Evolutionary conservation across 2,329 filamentous ascomycete species (phyloP), one percentile per base, ranked within the genome.

Genomic region (Fusarium coffeatum): DNA sequence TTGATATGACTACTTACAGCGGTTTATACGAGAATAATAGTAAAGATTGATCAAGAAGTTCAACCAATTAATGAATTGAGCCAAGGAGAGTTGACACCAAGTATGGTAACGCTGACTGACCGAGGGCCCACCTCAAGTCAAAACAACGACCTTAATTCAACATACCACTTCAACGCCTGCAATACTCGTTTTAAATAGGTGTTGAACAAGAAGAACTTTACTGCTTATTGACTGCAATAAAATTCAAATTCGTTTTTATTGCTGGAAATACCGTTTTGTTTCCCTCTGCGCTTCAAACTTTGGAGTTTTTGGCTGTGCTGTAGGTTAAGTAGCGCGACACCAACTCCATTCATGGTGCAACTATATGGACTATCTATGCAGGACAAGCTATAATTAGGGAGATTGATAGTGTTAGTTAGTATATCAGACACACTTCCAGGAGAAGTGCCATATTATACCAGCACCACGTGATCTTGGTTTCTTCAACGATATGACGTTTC

Each of bases 161-260:
- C 34, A 28, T 51, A 20, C 22, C 3, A 3, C 2, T n/a, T 50
- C 16, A 15, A 18, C 6, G 28, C 28, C 13, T 16, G 7, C 7
- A 51, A 27, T 40, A 20, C 11, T 41, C 4, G 16, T 9, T n/a
- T 6, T 6, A 27, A 6, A 8, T 3, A 28, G 3, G 16, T 27
- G 11, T 28, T 20, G 5, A 16, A 27, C n/a, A 5, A 6, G 3
- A 37, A 20, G 5, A 7, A 16, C 6, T 13, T 6, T 8, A 18
- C 12, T 20, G 6, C 4, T 5, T 13, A 2, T 3, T 3, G 3
- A 22, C 9, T 7, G 6, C 1, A 18, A 5, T 18, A 15, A 0
- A 5, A 11, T 18, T 15, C 0, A 1, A 16, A 8, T 27, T n/a
- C 4, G 4, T 16, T 16, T 6, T 1, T 15, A 1, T 12, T 28